Evolutionary conservation across 176 grass and related monocot genomes (phyloP).

Genomic region (Ampelocalamus luodianensis): DNA sequence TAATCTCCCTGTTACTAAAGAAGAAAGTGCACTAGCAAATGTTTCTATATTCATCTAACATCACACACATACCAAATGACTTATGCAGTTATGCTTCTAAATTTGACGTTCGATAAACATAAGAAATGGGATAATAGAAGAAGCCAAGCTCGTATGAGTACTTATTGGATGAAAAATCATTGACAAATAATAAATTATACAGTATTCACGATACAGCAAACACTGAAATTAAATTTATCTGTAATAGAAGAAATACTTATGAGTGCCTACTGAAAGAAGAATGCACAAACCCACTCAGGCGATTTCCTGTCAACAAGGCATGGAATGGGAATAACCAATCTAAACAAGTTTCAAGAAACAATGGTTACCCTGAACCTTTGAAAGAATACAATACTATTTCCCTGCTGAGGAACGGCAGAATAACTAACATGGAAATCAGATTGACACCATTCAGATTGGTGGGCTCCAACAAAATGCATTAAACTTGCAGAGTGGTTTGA

Average conservation of each 20-base stretch:
- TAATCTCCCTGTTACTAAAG: background rate
- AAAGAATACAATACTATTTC: conserved; percentile 12
- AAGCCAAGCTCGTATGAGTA: background rate
- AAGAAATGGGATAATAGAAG: conserved; percentile 6
- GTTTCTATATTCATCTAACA: conserved; percentile 10
- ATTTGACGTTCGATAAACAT: background rate
- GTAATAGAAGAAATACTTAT: background rate
- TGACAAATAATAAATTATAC: background rate
- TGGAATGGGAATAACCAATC: background rate
- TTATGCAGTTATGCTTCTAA: background rate
- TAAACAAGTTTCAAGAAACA: conserved; percentile 26
- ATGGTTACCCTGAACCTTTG: background rate
- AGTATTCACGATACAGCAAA: conserved; percentile 5
- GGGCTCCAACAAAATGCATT: background rate
- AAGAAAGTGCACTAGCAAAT: conserved; percentile 13
- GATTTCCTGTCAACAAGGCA: background rate
- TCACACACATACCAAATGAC: background rate
- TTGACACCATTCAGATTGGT: background rate
- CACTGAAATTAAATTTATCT: background rate
- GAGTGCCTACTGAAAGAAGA: conserved; percentile 6
- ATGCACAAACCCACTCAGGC: background rate
- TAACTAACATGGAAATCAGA: background rate
- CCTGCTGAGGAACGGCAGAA: background rate
- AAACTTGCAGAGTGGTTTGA: background rate
- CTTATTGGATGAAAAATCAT: background rate